phyloP scores from a whole-genome alignment of 1,284 basidiomycete species.

The Puccinia triticina region DNA sequence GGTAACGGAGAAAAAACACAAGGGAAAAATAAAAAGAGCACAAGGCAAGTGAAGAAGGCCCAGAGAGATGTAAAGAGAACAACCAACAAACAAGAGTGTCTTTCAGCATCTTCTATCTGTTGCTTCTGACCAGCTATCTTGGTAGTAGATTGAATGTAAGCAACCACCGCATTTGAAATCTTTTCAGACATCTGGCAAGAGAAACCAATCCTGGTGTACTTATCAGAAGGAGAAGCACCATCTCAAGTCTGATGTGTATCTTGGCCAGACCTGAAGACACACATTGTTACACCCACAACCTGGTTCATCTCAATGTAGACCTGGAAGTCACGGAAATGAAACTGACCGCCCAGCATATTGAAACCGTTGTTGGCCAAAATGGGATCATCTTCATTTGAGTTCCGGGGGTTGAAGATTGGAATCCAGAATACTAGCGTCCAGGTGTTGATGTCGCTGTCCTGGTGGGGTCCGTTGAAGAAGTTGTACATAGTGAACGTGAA shows the following conservation, averaged over 20 bases:
- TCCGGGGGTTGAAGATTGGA: constrained; percentile 23
- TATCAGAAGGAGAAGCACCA: not conserved
- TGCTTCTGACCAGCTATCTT: too few relatives aligned
- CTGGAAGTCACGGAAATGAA: constrained; percentile 13
- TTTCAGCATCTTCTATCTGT: too few relatives aligned
- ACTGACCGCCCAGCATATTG: not conserved
- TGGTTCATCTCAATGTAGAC: constrained; percentile 11
- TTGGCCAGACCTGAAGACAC: not conserved
- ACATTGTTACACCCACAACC: constrained; percentile 16
- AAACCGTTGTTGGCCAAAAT: not conserved
- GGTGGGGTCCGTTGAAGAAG: not conserved
- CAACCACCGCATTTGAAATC: not conserved
- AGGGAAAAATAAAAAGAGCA: too few relatives aligned
- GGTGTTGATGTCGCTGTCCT: constrained; percentile 2
- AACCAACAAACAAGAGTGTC: too few relatives aligned
- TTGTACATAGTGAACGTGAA: constrained; percentile 13
- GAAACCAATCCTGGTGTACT: not conserved
- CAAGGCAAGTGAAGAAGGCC: too few relatives aligned
- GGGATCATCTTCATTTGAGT: not conserved
- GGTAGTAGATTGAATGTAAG: not conserved
- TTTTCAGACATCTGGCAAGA: not conserved
- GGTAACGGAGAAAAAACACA: too few relatives aligned
- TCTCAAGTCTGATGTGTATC: not conserved
- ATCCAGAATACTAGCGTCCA: not conserved
- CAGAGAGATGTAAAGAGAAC: too few relatives aligned